Percentiles rank a stretch among this genome's conserved stretches.
phyloP scores from a whole-genome alignment of 2,329 filamentous ascomycete genomes.

The Herpotrichia juniperi region DNA sequence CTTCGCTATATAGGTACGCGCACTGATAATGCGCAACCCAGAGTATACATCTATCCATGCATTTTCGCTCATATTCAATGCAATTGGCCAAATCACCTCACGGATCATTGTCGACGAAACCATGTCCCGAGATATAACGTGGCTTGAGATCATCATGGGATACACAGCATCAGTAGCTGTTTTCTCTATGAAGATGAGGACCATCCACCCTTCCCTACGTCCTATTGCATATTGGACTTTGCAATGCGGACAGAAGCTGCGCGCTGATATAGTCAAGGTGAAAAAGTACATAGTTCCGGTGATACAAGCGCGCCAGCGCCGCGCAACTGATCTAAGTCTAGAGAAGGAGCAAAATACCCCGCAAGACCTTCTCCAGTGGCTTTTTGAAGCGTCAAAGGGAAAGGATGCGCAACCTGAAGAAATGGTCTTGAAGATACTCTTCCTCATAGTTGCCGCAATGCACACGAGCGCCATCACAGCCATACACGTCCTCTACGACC shows the following conservation, averaged over 20 bases:
- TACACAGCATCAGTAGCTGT: slow-evolving; percentile 1
- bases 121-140: not conserved
- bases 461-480: slow-evolving; percentile 23
- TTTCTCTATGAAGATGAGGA: not conserved
- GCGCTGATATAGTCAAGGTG: slow-evolving; percentile 4
- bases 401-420: not conserved
- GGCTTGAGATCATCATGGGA: not conserved
- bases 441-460: slow-evolving; percentile 19
- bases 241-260: not conserved
- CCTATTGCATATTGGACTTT: not conserved
- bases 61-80: not conserved
- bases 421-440: slow-evolving; percentile 10
- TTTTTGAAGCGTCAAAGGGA: slow-evolving; percentile 7
- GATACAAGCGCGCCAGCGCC: slow-evolving; percentile 3
- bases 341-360: slow-evolving; percentile 3
- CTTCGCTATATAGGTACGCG: no score
- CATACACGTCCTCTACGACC: slow-evolving; percentile 13
- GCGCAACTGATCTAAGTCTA: not conserved
- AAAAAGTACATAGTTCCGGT: slow-evolving; percentile 9
- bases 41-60: not conserved
- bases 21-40: not conserved
- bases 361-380: slow-evolving; percentile 12
- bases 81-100: not conserved
- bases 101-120: not conserved
- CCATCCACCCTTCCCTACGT: not conserved